phyloP scores from a whole-genome alignment of 495 filamentous ascomycete species.

The Xeromyces bisporus region DNA sequence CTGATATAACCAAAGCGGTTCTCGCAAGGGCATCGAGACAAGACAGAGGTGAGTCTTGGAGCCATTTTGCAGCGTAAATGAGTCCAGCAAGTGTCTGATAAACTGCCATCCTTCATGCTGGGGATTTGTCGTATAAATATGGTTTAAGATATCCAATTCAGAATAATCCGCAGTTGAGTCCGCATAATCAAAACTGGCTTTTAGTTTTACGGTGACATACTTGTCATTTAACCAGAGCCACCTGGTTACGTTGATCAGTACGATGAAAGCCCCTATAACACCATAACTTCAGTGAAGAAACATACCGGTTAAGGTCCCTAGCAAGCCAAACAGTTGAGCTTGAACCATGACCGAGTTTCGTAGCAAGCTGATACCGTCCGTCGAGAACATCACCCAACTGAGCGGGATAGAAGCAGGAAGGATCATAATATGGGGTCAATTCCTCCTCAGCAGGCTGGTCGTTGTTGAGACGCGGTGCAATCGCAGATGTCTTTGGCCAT shows the following conservation, averaged over 20 bases:
- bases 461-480: constrained; percentile 1
- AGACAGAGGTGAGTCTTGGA: constrained; percentile 15
- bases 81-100: constrained; percentile 14
- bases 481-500: constrained; percentile 4
- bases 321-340: constrained; percentile 25
- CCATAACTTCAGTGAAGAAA: no score
- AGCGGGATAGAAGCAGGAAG: constrained; percentile 18
- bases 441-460: constrained; percentile 22
- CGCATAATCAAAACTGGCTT: constrained; percentile 4
- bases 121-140: constrained; percentile 13
- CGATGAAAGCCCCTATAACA: no score
- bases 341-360: constrained; percentile 23
- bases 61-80: constrained; percentile 12
- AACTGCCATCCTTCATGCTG: constrained; percentile 24
- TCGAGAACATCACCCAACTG: constrained; percentile 19
- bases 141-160: constrained; percentile 7
- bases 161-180: constrained; percentile 6
- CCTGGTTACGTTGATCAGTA: no score
- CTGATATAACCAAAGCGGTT: constrained; percentile 8
- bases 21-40: constrained; percentile 19
- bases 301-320: constrained; percentile 15
- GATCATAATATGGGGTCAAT: constrained; percentile 16
- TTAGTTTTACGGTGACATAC: constrained; percentile 23
- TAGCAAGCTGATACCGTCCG: constrained; percentile 19
- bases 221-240: constrained; percentile 14